Conservation (phyloP, 179 eudicot species). For the Patellifolia procumbens region DNA sequence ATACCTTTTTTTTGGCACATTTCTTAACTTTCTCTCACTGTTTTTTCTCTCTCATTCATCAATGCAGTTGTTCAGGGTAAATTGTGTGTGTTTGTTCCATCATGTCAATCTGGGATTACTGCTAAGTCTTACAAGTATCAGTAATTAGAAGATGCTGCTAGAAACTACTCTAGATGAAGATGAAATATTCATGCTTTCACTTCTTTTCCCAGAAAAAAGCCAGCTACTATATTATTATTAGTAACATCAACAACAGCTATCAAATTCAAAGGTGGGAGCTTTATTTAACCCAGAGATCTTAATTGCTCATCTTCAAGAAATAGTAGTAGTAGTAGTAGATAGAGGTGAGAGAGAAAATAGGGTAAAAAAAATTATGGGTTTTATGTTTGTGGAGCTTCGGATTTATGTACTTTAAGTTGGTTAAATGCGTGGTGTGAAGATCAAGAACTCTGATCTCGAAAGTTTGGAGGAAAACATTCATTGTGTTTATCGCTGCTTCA, state of each 20-base stretch:
- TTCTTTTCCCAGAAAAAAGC: too few relatives aligned
- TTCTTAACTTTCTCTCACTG: conserved; percentile 19
- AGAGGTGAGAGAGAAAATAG: not conserved
- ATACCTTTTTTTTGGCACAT: conserved; percentile 13
- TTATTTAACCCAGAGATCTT: conserved; percentile 22
- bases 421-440: not conserved
- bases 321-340: too few relatives aligned
- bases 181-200: not conserved
- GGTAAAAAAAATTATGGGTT: conserved; percentile 15
- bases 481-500: conserved; percentile 40
- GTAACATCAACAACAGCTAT: not conserved
- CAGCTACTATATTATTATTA: not conserved
- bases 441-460: conserved; percentile 35
- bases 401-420: conserved; percentile 11
- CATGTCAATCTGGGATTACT: conserved; percentile 18
- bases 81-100: conserved; percentile 24
- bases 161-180: not conserved
- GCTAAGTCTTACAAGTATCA: conserved; percentile 4
- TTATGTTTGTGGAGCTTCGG: conserved; percentile 15
- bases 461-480: conserved; percentile 24
- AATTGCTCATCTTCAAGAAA: too few relatives aligned
- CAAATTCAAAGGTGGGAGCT: conserved; percentile 21
- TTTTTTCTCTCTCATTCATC: conserved; percentile 28
- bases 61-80: conserved; percentile 29
- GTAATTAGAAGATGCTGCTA: conserved; percentile 18